Evolutionary conservation across 768 basidiomycete species (phyloP), one percentile per base, ranked within the genome.

Genomic region (Xerocomellus dryophilus): DNA sequence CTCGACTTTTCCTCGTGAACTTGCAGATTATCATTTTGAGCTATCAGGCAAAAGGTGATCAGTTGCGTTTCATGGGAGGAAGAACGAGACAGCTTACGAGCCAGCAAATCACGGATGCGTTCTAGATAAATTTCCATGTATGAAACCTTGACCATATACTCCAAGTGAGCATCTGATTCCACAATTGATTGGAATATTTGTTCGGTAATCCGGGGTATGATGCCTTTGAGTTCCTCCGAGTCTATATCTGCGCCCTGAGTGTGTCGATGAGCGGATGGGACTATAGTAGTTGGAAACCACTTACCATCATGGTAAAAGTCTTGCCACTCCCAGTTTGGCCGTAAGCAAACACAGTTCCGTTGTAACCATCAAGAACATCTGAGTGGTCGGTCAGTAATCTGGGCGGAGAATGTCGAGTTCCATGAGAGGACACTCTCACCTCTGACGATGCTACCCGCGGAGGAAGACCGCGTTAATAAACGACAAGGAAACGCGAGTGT

Each of bases 111-210:
- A 48, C 95, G 82, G 61, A 99, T 93, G 58, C 88, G 84, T 73
- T 99, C 97, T 56, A 98, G 80, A 73, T 99, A 99, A 55, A 99
- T 98, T 76, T 99, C 97, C 96, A 99, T 98, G 72, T 98, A 99
- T 34, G 93, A 97, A 47, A 98, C 97, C 75, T 99, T 99, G 70
- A 99, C 97, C 60, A 98, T 85, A 71, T 99, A 99, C 73, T 99
- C 97, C 53, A 99, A 76, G 71, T 93, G 92, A 34, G 90, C 82
- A 61, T 98, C 96, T 51, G 94, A 96, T 66, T 93, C 86, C 53
- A 97, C 87, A 68, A 99, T 99, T 46, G 93, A 93, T 59, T 94
- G 90, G 72, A 99, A 99, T 68, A 99, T 97, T 71, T 99, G 97
- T 70, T 99, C 95, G 5, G 96, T 96, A 59, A 99, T 98, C 50